A percentile compares a stretch with the other conserved stretches of the same genome.
These are phyloP conservation scores for Mycena citricolor DNA, from an alignment of 1,284 basidiomycete genomes.

Conservation along the genomic window DNA sequence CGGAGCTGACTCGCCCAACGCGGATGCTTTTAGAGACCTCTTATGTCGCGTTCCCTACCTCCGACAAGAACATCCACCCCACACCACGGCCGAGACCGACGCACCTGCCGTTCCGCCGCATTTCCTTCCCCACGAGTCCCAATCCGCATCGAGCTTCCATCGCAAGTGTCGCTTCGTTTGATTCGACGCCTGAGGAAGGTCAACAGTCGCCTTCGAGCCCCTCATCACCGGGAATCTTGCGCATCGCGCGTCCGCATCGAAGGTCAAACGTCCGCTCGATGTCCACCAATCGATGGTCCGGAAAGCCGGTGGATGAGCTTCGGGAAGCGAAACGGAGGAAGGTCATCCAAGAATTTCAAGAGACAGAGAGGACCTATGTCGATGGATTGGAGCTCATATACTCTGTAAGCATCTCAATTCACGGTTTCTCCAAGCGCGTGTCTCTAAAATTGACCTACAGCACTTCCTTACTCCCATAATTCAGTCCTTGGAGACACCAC, in stretches of 20 bases:
- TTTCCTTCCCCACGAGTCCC: constrained; percentile 68
- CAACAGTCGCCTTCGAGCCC: constrained; percentile 12
- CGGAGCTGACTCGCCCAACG: no score
- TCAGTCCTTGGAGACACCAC: constrained; percentile 60
- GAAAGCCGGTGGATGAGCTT: constrained; percentile 38
- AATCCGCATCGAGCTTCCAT: constrained; percentile 61
- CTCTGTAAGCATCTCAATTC: constrained; percentile 48
- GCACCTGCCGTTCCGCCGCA: constrained; percentile 69
- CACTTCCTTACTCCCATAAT: constrained; percentile 80
- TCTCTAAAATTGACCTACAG: constrained; percentile 36
- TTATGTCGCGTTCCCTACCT: constrained; percentile 23
- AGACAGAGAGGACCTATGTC: constrained; percentile 79
- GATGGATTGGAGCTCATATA: constrained; percentile 80
- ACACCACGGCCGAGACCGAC: constrained; percentile 34
- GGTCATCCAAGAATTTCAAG: constrained; percentile 73
- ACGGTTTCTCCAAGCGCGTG: not conserved
- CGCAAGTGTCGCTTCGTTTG: constrained; percentile 65
- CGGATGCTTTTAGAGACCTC: constrained; percentile 15
- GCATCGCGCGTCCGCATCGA: constrained; percentile 25
- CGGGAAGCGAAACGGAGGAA: constrained; percentile 49
- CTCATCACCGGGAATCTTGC: constrained; percentile 23
- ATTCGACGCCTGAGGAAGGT: constrained; percentile 58
- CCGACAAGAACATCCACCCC: constrained; percentile 21
- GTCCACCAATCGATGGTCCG: constrained; percentile 32
- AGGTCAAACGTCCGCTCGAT: constrained; percentile 35